Conservation (phyloP, 2,329 filamentous ascomycete genomes). For the Thielaviopsis musarum region DNA sequence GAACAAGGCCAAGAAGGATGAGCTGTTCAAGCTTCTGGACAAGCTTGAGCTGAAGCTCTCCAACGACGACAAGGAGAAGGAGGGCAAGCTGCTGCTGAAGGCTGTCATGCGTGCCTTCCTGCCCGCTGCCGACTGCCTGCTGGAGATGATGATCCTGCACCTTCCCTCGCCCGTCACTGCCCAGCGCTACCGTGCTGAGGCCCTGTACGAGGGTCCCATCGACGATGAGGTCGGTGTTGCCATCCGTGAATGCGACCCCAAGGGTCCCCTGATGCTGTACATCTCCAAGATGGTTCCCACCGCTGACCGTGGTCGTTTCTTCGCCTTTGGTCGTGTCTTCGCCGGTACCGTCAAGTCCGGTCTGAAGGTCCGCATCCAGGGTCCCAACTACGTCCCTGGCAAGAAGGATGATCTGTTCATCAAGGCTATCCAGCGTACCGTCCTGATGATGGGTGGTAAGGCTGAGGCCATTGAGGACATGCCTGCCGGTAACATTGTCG, state of each 20-base stretch:
- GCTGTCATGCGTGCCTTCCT: constrained; percentile 97
- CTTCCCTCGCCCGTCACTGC: constrained; percentile 90
- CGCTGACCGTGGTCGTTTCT: constrained; percentile 99
- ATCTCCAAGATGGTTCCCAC: constrained; percentile 99
- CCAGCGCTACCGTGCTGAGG: constrained; percentile 96
- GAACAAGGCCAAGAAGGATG: constrained; percentile 98
- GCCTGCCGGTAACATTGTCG: constrained; percentile 98
- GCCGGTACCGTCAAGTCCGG: constrained; percentile 93
- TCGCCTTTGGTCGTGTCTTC: constrained; percentile 99
- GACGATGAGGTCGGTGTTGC: constrained; percentile 88
- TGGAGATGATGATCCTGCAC: constrained; percentile 99
- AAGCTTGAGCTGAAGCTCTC: constrained; percentile 93
- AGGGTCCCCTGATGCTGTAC: constrained; percentile 98
- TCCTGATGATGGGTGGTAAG: constrained; percentile 99
- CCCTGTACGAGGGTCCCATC: constrained; percentile 90
- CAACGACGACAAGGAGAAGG: constrained; percentile 73
- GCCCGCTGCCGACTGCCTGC: constrained; percentile 88
- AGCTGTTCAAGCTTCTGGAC: constrained; percentile 63
- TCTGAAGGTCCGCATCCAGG: constrained; percentile 99
- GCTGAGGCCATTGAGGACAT: constrained; percentile 98
- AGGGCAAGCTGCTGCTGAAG: constrained; percentile 97
- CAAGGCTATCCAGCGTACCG: constrained; percentile 98
- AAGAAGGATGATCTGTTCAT: constrained; percentile 99
- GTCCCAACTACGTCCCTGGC: constrained; percentile 93
- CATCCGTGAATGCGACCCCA: constrained; percentile 97